A percentile compares a stretch with the other conserved stretches of the same genome.
Evolutionary conservation across 139 green algal genomes (phyloP).

Genomic region (Pleodorina starrii): DNA sequence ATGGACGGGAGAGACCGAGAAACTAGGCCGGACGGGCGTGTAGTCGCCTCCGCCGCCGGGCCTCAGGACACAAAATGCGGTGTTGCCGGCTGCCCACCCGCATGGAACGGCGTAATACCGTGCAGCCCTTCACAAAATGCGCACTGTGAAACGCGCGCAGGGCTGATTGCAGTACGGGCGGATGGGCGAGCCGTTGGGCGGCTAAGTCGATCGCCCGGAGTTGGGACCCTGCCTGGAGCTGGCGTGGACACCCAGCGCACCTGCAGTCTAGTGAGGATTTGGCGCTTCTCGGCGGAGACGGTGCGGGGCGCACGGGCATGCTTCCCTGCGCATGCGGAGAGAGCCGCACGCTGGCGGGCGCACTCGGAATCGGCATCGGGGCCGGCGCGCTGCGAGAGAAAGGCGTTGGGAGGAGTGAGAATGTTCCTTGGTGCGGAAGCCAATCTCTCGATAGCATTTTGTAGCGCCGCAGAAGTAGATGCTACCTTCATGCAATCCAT

Average conservation of each 20-base stretch:
- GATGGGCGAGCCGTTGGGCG: too few species aligned
- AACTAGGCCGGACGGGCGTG: not conserved
- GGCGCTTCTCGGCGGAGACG: not conserved
- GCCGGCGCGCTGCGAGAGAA: not conserved
- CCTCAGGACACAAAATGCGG: not conserved
- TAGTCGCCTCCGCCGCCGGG: not conserved
- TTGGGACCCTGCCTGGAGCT: too few species aligned
- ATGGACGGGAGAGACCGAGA: not conserved
- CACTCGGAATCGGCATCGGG: slow-evolving; percentile 18
- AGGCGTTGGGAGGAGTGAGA: not conserved
- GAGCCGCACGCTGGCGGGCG: not conserved
- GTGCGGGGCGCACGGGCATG: not conserved
- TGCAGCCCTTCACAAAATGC: not conserved
- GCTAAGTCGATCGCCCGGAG: too few species aligned
- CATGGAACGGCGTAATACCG: not conserved
- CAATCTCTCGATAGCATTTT: not conserved
- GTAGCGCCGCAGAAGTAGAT: not conserved
- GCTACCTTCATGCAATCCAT: slow-evolving; percentile 47
- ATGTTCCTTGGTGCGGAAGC: not conserved
- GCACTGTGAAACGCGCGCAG: not conserved
- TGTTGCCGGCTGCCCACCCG: not conserved
- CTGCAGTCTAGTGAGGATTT: not conserved
- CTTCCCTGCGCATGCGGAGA: slow-evolving; percentile 4
- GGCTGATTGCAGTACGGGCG: too few species aligned
- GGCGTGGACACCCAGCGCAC: not conserved